Evolutionary conservation across 2,329 filamentous ascomycete genomes (phyloP), one percentile per base, ranked within the genome.

Genomic region (Diaporthe citrichinensis): DNA sequence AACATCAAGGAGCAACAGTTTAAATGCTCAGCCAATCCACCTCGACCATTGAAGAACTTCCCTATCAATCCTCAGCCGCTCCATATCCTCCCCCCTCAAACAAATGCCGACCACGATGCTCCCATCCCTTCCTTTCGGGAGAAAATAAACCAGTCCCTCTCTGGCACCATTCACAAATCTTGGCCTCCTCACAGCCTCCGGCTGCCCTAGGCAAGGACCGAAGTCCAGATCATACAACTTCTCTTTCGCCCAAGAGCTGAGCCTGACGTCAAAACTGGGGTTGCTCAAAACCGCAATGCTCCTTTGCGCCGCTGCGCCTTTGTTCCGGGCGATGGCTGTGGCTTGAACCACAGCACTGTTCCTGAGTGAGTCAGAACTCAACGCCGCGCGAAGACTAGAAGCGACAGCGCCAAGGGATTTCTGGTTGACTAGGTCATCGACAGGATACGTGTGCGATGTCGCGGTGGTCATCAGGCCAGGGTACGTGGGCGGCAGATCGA

Each of bases 231-330:
- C 80, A 76, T 87, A 88, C 23, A 81, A 83, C 5, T 85, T 80
- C 3, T 88, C 79, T 71, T 88, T 87, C 0, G 85, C 84, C 90
- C 89, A 92, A 0, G 89, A 91, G 74, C 87, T 90, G 8, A 91
- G 76, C 83, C 88, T 86, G 4, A 91, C 80, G 53, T 90, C 88
- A 0, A 79, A 80, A 0, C 84, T 79, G 0, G 82, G 77, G 41
- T 87, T 82, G 3, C 87, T 72, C 5, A 78, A 80, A 0, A 83
- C 84, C 2, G 81, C 83, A 4, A 87, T 77, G 0, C 57, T 76
- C 0, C 76, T 80, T 74, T 86, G 87, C 72, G 87, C 86, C 0
- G 80, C 73, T 3, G 80, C 76, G 0, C 23, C n/a, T 17, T 4
- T 23, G 23, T 41, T 28, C 9, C 79, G 78, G 0, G 80, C 53